Evolutionary conservation across 441 rosid species (phyloP).

Genomic region (Macaranga tanarius): DNA sequence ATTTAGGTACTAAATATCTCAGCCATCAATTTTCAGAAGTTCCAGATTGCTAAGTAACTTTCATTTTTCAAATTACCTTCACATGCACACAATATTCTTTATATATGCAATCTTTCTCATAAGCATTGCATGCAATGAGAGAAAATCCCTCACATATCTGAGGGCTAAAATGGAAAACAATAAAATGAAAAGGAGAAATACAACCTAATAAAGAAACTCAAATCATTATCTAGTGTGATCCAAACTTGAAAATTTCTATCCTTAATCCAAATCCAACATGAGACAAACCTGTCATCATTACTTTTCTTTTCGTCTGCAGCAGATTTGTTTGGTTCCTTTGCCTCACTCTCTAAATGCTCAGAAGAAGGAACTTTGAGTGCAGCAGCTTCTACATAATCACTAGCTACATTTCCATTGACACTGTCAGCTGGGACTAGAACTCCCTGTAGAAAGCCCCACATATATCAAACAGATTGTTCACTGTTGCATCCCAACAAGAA

Average conservation of each 20-base stretch:
- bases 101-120: not conserved
- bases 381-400: constrained; percentile 45
- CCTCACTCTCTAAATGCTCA: constrained; percentile 24
- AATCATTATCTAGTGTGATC: not conserved
- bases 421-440: constrained; percentile 51
- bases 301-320: constrained; percentile 31
- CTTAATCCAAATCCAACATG: constrained; percentile 5
- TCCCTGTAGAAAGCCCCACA: constrained; percentile 43
- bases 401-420: constrained; percentile 35
- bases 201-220: not conserved
- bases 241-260: constrained; percentile 10
- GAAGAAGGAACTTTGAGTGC: constrained; percentile 28
- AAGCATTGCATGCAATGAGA: not conserved
- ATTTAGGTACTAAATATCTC: not conserved
- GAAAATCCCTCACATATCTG: not conserved
- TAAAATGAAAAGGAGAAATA: not conserved
- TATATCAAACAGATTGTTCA: constrained; percentile 17
- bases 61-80: constrained; percentile 1
- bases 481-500: constrained; percentile 1
- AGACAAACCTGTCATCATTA: constrained; percentile 42
- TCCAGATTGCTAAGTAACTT: not conserved
- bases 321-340: constrained; percentile 25
- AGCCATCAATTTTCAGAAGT: not conserved
- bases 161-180: not conserved
- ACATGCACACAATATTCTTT: not conserved